Percentiles rank a stretch among this genome's conserved stretches.
Conservation (phyloP, 163 green algal species). For the Scenedesmus sp. region DNA sequence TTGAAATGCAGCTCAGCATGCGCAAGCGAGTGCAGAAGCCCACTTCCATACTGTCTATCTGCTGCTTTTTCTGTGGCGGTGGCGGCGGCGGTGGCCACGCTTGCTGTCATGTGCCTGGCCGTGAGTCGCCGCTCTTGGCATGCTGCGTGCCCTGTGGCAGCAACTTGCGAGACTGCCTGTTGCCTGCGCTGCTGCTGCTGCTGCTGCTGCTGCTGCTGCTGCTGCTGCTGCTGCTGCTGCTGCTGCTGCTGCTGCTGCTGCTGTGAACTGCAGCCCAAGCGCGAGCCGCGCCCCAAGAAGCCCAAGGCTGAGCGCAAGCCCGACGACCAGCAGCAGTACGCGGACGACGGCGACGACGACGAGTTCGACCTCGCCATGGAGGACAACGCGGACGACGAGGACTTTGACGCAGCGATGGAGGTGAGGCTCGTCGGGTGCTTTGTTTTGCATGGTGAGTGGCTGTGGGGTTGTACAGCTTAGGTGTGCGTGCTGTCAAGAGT, state of each 20-base stretch:
- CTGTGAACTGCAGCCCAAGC: background rate
- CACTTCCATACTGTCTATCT: too few species aligned
- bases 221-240: background rate
- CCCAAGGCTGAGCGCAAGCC: constrained; percentile 23
- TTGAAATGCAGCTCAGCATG: too few species aligned
- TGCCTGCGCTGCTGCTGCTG: constrained; percentile 3
- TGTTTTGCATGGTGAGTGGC: background rate
- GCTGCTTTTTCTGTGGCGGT: too few species aligned
- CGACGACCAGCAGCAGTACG: constrained; percentile 23
- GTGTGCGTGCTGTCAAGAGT: too few species aligned
- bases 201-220: background rate
- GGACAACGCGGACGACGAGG: constrained; percentile 46
- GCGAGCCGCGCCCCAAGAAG: constrained; percentile 17
- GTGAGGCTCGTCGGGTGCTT: background rate
- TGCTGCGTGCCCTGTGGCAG: too few species aligned
- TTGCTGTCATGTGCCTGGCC: too few species aligned
- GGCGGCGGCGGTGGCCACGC: too few species aligned
- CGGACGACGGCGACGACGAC: constrained; percentile 17
- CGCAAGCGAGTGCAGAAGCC: too few species aligned
- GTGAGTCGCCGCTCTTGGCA: too few species aligned
- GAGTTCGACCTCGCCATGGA: constrained; percentile 54
- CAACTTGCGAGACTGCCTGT: too few species aligned
- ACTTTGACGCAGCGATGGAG: constrained; percentile 39
- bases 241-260: constrained; percentile 28
- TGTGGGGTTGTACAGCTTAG: background rate